Evolutionary conservation across 1,284 basidiomycete species (phyloP), one percentile per base, ranked within the genome.

Genomic region (Cryptococcus hybrid): DNA sequence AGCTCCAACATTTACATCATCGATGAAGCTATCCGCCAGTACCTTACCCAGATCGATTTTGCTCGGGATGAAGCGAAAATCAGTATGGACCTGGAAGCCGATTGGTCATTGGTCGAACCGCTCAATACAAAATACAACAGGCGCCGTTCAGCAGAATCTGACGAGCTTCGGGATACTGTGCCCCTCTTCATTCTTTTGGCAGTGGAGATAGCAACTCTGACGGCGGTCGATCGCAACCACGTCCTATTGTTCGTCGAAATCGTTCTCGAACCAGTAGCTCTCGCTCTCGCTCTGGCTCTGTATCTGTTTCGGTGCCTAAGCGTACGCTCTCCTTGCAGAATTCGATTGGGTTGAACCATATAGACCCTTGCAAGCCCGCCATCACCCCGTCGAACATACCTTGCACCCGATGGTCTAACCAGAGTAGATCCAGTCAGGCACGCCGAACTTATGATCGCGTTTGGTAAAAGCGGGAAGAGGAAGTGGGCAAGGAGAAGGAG

Each of bases 41-140:
- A 64, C 52, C 38, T 71, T 2, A 38, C 43, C 1, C 68, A 73
- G 52, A 60, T 73, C n/a, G 73, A 69, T 48, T 68, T 67, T 24
- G 48, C 70, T 2, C n/a, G 52, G 37, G 47, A 59, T 3, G 62
- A 66, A 9, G 63, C 69, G 38, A 50, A 51, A 44, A 60, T 67
- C 7, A 55, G 65, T 7, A 64, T 66, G 2, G 70, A 69, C 13
- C 57, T 74, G n/a, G 66, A 71, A 3, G 40, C 64, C 18, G 30
- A 56, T 30, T 73, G 65, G 55, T 54, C 62, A 3, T 46, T 54
- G 11, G 56, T 71, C 7, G 63, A 64, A 3, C 51, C 59, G 7
- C 34, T 69, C 3, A 56, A 57, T 5, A 13, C 39, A 4, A 50
- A 37, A 15, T 64, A 68, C 51, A 30, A 46, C 6, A 43, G 36